Conservation (phyloP, 148 eudicot species). For the Drosera capensis region DNA sequence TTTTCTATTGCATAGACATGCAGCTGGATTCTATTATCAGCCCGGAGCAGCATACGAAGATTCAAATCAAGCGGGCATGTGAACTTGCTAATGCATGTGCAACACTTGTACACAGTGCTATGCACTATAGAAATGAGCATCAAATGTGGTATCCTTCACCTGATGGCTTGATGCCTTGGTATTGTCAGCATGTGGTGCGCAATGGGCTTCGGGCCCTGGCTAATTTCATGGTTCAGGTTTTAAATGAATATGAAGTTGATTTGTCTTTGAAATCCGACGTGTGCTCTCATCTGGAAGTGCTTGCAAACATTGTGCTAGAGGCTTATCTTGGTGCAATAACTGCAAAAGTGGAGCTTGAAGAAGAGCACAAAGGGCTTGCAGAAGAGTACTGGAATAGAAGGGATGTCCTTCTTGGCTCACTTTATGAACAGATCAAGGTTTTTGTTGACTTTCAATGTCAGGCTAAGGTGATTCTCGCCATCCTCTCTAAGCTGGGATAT, state of each 20-base stretch:
- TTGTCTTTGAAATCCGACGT: conserved; percentile 44
- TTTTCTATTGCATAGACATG: conserved; percentile 65
- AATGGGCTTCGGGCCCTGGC: conserved; percentile 86
- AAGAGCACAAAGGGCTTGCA: conserved; percentile 56
- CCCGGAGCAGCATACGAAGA: conserved; percentile 35
- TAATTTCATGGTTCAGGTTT: conserved; percentile 51
- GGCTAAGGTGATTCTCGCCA: conserved; percentile 22
- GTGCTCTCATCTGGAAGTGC: conserved; percentile 51
- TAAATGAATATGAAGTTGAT: conserved; percentile 43
- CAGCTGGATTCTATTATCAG: conserved; percentile 47
- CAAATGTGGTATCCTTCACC: conserved; percentile 90
- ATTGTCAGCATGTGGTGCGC: conserved; percentile 48
- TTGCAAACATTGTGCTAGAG: conserved; percentile 70
- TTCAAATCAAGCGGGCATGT: conserved; percentile 72
- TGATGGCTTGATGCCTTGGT: conserved; percentile 93
- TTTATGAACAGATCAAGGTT: conserved; percentile 65
- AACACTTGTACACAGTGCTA: conserved; percentile 40
- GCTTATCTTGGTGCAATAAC: conserved; percentile 76
- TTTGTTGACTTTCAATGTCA: conserved; percentile 36
- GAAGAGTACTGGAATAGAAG: conserved; percentile 72
- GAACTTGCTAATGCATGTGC: conserved; percentile 76
- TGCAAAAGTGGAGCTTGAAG: conserved; percentile 69
- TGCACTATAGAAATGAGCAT: conserved; percentile 60
- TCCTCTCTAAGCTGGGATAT: neutral
- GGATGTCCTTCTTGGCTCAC: conserved; percentile 70